Base-by-base conservation (phyloP, 1,284 basidiomycete genomes). In the Cerioporus squamosus region DNA sequence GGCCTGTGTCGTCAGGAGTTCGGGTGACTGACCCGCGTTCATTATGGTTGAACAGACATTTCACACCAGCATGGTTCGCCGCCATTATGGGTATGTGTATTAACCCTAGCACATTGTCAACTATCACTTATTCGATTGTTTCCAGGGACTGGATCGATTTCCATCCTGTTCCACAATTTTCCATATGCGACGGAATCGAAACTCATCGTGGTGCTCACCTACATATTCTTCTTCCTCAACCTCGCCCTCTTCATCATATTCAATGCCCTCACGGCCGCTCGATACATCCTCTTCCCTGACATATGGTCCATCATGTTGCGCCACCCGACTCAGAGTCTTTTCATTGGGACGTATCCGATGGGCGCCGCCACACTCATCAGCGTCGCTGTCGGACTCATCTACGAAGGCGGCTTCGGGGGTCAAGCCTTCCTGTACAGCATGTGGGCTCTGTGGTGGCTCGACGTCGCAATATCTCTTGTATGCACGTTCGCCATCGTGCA, bases 381-480 rank as follows among this genome's bases (percentile, higher is more conserved):
- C 40, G 63, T 69, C 20, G 67, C 60, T 5, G 62, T 70, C 22
- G 62, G 58, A 20, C 55, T 66, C 20, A 54, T 66, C 15, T 66
- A 74, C 54, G 67, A 71, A 58, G 68, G 73, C 44, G 70, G 69
- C 20, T 72, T 82, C 45, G 83, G 82, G 50, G 83, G 83, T 2
- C 64, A 48, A 0, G 53, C 66, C 2, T 85, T 86, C 63, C 75
- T 82, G 3, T 80, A 76, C 36, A 69, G 81, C 10, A 72, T 86
- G 5, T 85, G 86, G 79, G 82, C 70, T 2, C 70, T 85, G 17
- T 90, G 88, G 88, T 89, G 86, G 88, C 51, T 85, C 38, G 80
- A 84, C 63, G 72, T 78, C 0, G 59, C 72, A 0, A 44, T 84
- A 3, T 81, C 86, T 0, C 68, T 83, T 24, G 15, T 78, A 17